These are phyloP conservation scores for Entomortierella parvispora DNA, from an alignment of 192 early-diverging fungal genomes.

Conservation along the genomic window DNA sequence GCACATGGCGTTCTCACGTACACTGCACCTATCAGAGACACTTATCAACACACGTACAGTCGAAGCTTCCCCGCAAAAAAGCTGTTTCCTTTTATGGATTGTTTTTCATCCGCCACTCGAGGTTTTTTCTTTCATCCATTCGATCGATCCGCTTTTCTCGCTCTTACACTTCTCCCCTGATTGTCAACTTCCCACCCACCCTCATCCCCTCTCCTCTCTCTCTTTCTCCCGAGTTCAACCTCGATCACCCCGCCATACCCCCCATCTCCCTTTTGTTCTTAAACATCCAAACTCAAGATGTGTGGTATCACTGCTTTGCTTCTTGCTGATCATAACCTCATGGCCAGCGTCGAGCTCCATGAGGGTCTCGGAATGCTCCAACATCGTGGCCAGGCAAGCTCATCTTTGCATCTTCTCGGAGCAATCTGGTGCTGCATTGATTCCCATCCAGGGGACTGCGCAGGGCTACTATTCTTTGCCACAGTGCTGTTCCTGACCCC, in stretches of 20 bases:
- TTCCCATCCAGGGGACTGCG: neutral
- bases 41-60: no score
- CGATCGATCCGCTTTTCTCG: neutral
- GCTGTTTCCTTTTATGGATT: no score
- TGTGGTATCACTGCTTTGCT: slow-evolving; percentile 90
- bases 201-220: neutral
- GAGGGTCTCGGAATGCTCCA: slow-evolving; percentile 96
- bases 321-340: slow-evolving; percentile 78
- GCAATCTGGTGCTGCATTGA: neutral
- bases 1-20: no score
- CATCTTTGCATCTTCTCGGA: neutral
- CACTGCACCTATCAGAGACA: no score
- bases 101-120: no score
- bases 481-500: neutral
- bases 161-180: neutral
- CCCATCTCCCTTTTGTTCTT: neutral
- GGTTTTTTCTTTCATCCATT: neutral
- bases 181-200: neutral
- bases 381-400: slow-evolving; percentile 95
- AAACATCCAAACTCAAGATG: slow-evolving; percentile 67
- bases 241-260: slow-evolving; percentile 1
- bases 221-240: neutral
- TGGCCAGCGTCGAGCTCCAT: slow-evolving; percentile 88
- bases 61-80: no score
- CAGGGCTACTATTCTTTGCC: neutral